Evolutionary conservation across 257 asterid genomes (phyloP), one percentile per base, ranked within the genome.

Genomic region (Paulownia fortunei): DNA sequence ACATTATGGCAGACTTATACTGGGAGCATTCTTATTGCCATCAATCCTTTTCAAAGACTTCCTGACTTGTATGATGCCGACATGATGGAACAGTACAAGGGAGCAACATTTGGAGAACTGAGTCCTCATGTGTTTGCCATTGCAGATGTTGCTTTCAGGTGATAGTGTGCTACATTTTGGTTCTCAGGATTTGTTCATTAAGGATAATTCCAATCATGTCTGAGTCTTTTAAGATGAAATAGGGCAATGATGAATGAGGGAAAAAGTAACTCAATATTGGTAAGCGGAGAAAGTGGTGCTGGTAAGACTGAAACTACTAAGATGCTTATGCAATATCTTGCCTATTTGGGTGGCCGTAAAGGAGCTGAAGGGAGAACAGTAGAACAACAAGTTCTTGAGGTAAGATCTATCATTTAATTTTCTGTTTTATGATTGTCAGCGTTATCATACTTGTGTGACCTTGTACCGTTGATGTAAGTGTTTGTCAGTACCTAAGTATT

Each of bases 321-420:
- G 92, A 93, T 93, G 98, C 97, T 93, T 82, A 93, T 93, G 98
- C 90, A 74, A 18, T 93, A 92, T 82, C 92, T 93, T 79, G 98
- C 98, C 58, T 89, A 83, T 89, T 82, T 94, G 89, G 98, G 98
- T 66, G 96, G 98, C 69, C 92, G 81, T 79, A 94, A 88, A 88
- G 95, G 90, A 64, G 81, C 92, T 75, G 97, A 90, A 84, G 94
- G 86, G 74, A 82, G 98, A 82, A 88, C 96, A 46, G 97, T 94
- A 58, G 97, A 92, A 82, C 97, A 94, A 64, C 92, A 94, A 89
- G 97, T 94, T 70, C 91, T 94, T 52, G 98, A 94, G 94, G 97
- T 92, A 80, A 72, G 74, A 69, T 51, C 47, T 74, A 77, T 73
- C 60, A 18, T 69, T 8, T 63, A 41, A 70, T 10, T 60, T 60